A percentile compares a stretch with the other conserved stretches of the same genome.
Evolutionary conservation across 805 yeast genomes (phyloP).

Genomic region (Myxozyma kluyveri): DNA sequence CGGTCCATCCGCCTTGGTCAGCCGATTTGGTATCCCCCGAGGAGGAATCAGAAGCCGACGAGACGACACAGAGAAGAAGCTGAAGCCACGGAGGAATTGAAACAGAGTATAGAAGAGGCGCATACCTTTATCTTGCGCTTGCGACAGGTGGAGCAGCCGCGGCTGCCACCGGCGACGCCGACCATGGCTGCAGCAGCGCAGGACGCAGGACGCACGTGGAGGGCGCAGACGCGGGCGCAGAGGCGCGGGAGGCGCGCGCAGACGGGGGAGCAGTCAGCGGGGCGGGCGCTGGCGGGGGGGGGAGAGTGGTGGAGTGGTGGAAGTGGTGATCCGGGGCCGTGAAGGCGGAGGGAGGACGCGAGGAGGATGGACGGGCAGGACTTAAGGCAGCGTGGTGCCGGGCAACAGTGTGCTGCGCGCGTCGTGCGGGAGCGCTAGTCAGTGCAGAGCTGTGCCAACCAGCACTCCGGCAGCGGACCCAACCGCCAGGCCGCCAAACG

Average conservation of each 20-base stretch:
- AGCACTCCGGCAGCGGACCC: too few relatives aligned
- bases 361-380: too few relatives aligned
- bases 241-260: neutral
- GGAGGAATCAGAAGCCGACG: neutral
- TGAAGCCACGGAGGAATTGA: neutral
- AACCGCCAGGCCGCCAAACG: too few relatives aligned
- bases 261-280: neutral
- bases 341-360: too few relatives aligned
- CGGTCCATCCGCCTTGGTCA: too few relatives aligned
- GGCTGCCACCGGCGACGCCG: constrained; percentile 23
- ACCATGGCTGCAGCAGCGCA: constrained; percentile 9
- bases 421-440: too few relatives aligned
- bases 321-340: too few relatives aligned
- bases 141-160: constrained; percentile 21
- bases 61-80: neutral
- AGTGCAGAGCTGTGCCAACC: too few relatives aligned
- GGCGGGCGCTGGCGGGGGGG: neutral
- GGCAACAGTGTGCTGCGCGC: too few relatives aligned
- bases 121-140: constrained; percentile 18
- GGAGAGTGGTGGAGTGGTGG: neutral
- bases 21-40: too few relatives aligned
- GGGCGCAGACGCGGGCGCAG: neutral
- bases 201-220: neutral
- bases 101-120: neutral
- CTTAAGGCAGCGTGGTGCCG: too few relatives aligned